Percentiles rank a stretch among this genome's conserved stretches.
Conservation (phyloP, 352 stramenopile genomes). For the Globisporangium mamillatum region DNA sequence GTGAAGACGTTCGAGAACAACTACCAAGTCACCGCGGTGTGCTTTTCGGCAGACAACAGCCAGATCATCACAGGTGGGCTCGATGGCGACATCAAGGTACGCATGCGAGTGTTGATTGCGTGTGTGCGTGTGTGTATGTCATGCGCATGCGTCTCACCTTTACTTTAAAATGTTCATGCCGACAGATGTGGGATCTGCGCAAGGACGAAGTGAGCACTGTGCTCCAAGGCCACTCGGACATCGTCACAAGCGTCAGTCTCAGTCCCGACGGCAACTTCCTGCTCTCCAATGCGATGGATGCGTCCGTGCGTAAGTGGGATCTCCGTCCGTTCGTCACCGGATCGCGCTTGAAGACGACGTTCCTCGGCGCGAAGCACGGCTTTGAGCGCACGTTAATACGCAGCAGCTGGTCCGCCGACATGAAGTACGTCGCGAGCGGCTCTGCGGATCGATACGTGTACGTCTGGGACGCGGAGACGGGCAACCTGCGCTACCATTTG, state of each 20-base stretch:
- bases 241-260: constrained; percentile 92
- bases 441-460: constrained; percentile 92
- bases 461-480: constrained; percentile 92
- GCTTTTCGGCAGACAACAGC: constrained; percentile 83
- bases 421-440: constrained; percentile 84
- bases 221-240: constrained; percentile 91
- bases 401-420: constrained; percentile 88
- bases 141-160: neutral
- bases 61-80: constrained; percentile 90
- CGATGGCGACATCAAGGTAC: constrained; percentile 90
- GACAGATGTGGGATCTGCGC: constrained; percentile 88
- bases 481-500: constrained; percentile 91
- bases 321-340: constrained; percentile 86
- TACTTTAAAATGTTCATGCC: neutral
- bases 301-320: constrained; percentile 91
- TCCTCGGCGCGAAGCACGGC: constrained; percentile 87
- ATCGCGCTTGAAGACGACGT: constrained; percentile 55
- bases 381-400: constrained; percentile 93
- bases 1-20: constrained; percentile 85
- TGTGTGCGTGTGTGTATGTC: neutral
- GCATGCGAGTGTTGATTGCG: neutral
- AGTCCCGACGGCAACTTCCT: constrained; percentile 92
- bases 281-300: constrained; percentile 95
- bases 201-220: constrained; percentile 77
- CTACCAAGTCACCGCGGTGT: constrained; percentile 90